Base-by-base conservation (phyloP, 1,284 basidiomycete genomes). In the Boletus semigastroideus region DNA sequence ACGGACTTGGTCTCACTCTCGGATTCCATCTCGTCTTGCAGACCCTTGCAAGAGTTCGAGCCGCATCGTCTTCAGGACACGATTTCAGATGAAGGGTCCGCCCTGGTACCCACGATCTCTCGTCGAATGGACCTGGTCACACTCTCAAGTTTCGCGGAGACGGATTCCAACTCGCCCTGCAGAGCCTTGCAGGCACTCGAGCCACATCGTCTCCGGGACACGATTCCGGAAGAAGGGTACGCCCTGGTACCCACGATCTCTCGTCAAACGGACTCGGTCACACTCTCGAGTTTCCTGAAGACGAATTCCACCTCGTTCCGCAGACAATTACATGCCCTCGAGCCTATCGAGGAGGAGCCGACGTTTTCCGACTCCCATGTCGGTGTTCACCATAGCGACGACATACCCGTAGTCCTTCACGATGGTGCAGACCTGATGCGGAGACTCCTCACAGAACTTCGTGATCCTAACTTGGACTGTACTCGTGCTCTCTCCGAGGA, bases 371-470 rank as follows among this genome's bases (percentile, higher is more conserved):
- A 31, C 9, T 12, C 17, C 31, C 25, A 42, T 3, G n/a, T 25
- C n/a, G 28, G 20, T 16, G 40, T 28, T 40, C 43, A 19, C 13
- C 31, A 46, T 31, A 28, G 5, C 6, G 30, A 48, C 20, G 25
- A 54, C 19, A 16, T 17, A 3, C n/a, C 17, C 13, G 4, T 19
- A 28, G 20, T 12, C 1, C 25, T 25, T 37, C 28, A 53, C 16
- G 48, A 33, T 6, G 46, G 52, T 3, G 5, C 3, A 1, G 50
- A 56, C 16, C 20, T 67, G 1, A 54, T 67, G 55, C 47, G 45
- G 11, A 52, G 12, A 22, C 20, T 65, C 8, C 60, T 67, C n/a
- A 44, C 44, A 4, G 59, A 52, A 20, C 52, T 67, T 20, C 46
- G 59, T 2, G 51, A 63, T 28, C 51, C 51, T 8, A 19, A 14